Conservation (phyloP, 768 basidiomycete genomes). For the Lactarius psammicola region DNA sequence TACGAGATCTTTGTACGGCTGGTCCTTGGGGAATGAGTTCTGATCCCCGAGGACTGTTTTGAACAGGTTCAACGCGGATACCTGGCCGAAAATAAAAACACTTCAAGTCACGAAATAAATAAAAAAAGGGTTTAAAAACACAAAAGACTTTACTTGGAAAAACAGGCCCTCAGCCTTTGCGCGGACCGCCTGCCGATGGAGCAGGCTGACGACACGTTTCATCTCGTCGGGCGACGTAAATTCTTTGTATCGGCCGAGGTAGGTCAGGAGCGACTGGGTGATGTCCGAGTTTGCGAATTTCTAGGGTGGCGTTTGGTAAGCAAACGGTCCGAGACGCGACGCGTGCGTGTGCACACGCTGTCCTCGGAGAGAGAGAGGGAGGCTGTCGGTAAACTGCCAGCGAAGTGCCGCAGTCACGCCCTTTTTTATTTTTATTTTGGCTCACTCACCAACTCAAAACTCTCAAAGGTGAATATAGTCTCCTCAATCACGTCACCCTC, state of each 20-base stretch:
- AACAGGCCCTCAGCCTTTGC: constrained; percentile 93
- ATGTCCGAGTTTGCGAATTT: constrained; percentile 89
- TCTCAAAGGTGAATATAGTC: constrained; percentile 88
- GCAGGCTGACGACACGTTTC: constrained; percentile 83
- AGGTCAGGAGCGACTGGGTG: constrained; percentile 77
- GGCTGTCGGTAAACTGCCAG: background rate
- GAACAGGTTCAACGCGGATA: constrained; percentile 86
- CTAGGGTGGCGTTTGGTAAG: constrained; percentile 43
- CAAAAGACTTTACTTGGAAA: constrained; percentile 71
- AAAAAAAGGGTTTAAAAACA: constrained; percentile 16
- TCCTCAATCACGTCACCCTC: constrained; percentile 61
- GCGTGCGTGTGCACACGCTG: constrained; percentile 19
- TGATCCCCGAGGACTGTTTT: constrained; percentile 81
- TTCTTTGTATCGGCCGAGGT: constrained; percentile 81
- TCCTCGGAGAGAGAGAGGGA: background rate
- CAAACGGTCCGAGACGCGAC: background rate
- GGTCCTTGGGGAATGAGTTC: constrained; percentile 72
- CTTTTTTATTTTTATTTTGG: no score
- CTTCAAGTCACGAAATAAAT: no score
- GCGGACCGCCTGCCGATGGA: constrained; percentile 88
- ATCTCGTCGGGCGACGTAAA: constrained; percentile 78
- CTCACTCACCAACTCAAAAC: constrained; percentile 76
- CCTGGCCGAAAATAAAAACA: constrained; percentile 48
- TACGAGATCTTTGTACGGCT: constrained; percentile 79
- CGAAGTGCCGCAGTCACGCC: background rate